Base-by-base conservation (phyloP, 345 rosid species). In the Gossypium anomalum region DNA sequence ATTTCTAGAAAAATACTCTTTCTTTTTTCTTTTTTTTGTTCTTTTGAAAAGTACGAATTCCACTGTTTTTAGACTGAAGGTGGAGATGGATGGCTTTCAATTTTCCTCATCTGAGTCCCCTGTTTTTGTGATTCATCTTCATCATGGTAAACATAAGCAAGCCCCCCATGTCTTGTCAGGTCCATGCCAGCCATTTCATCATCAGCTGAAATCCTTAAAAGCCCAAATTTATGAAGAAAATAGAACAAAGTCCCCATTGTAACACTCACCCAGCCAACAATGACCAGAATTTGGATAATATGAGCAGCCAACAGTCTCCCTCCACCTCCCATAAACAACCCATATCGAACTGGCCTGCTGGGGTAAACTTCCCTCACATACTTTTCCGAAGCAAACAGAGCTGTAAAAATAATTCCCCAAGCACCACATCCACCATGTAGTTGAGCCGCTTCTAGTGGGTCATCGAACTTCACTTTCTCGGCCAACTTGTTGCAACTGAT, bases 131-230 rank as follows among this genome's bases (percentile, higher is more conserved):
- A 44, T 0, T 90, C 97, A 41, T 86, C 93, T 6, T 85, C 86
- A 8, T 93, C 97, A 67, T 89, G 83, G 78, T 94, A 92, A 1
- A 84, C 75, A 78, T 94, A 94, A 27, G 98, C 98, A 55, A 90
- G 86, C 0, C 98, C 98, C 2, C 98, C 98, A 16, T 94, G 98
- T 8, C 94, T 83, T 74, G 97, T 84, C 66, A 88, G 43, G 71
- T 94, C 98, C 97, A 94, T 90, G 11, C 98, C 97, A 17, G 84
- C 79, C 91, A 86, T 84, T 79, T 94, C 98, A 75, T 92, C 97
- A 4, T 88, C 82, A 1, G 83, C 41, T 3, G 98, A 94, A 53
- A 94, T 89, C 78, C 98, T 71, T 59, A 94, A 69, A 8, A 94
- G 82, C n/a, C 83, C 81, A 0, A 94, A 82, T 72, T 81, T 83